Conservation (phyloP, 129 eudicot species). For the Chrysanthemum seticuspe region DNA sequence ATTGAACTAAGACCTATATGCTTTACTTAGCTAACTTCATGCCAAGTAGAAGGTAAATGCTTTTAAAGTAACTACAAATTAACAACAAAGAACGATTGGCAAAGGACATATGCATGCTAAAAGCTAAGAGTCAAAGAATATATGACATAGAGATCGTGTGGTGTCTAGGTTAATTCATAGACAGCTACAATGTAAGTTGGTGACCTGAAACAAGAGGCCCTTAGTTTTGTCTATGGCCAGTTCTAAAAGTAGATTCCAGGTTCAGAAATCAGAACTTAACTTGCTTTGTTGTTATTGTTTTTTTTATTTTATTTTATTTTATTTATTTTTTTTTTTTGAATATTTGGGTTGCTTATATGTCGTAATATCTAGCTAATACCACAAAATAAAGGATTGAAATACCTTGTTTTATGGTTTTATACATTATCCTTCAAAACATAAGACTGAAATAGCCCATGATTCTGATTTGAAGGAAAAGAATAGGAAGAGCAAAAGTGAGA, state of each 20-base stretch:
- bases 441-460: conserved; percentile 23
- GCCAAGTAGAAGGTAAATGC: too few relatives aligned
- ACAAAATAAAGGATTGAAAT: conserved; percentile 9
- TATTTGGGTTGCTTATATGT: conserved; percentile 14
- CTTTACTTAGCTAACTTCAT: too few relatives aligned
- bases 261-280: conserved; percentile 15
- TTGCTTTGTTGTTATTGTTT: neutral
- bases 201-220: conserved; percentile 26
- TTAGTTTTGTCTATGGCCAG: conserved; percentile 19
- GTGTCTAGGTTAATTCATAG: conserved; percentile 6
- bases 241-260: conserved; percentile 25
- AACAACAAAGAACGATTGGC: neutral
- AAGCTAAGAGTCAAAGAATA: neutral
- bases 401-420: neutral
- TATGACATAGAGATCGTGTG: neutral
- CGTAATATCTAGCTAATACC: conserved; percentile 14
- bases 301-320: too few relatives aligned
- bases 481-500: conserved; percentile 23
- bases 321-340: too few relatives aligned
- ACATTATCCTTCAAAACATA: neutral
- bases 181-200: conserved; percentile 12
- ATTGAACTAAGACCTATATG: too few relatives aligned
- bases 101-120: neutral
- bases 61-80: too few relatives aligned
- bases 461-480: conserved; percentile 16